phyloP scores from a whole-genome alignment of 768 basidiomycete genomes.

The Pleurotus ostreatus region DNA sequence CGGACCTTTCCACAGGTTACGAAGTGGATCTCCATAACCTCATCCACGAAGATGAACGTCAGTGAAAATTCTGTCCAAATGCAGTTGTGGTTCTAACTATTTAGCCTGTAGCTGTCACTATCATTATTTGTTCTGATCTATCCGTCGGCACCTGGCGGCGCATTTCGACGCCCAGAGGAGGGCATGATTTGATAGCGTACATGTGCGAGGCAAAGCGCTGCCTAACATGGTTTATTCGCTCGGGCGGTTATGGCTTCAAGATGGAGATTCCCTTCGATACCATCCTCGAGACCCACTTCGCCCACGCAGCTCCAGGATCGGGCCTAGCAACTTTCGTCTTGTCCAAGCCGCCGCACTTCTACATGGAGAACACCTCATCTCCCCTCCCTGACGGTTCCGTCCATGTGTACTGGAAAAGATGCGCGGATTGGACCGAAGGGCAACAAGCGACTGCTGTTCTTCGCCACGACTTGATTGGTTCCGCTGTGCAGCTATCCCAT shows the following conservation, averaged over 20 bases:
- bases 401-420: slow-evolving; percentile 54
- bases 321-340: slow-evolving; percentile 64
- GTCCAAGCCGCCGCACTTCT: slow-evolving; percentile 66
- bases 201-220: slow-evolving; percentile 62
- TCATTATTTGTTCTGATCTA: slow-evolving; percentile 74
- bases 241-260: slow-evolving; percentile 72
- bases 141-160: slow-evolving; percentile 79
- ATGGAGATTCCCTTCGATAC: slow-evolving; percentile 76
- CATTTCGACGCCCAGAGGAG: slow-evolving; percentile 48
- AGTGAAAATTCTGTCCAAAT: slow-evolving; percentile 22
- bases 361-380: slow-evolving; percentile 44
- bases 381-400: slow-evolving; percentile 25
- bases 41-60: slow-evolving; percentile 78
- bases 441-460: slow-evolving; percentile 62
- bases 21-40: slow-evolving; percentile 59
- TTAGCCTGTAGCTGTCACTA: slow-evolving; percentile 51
- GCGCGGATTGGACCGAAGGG: slow-evolving; percentile 75
- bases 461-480: slow-evolving; percentile 63
- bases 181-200: slow-evolving; percentile 73
- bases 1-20: slow-evolving; percentile 45
- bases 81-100: neutral
- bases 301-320: slow-evolving; percentile 47
- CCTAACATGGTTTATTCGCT: slow-evolving; percentile 78
- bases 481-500: slow-evolving; percentile 55
- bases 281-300: slow-evolving; percentile 56